Evolutionary conservation across 768 basidiomycete genomes (phyloP), one percentile per base, ranked within the genome.

Genomic region (Lactarius sp.): DNA sequence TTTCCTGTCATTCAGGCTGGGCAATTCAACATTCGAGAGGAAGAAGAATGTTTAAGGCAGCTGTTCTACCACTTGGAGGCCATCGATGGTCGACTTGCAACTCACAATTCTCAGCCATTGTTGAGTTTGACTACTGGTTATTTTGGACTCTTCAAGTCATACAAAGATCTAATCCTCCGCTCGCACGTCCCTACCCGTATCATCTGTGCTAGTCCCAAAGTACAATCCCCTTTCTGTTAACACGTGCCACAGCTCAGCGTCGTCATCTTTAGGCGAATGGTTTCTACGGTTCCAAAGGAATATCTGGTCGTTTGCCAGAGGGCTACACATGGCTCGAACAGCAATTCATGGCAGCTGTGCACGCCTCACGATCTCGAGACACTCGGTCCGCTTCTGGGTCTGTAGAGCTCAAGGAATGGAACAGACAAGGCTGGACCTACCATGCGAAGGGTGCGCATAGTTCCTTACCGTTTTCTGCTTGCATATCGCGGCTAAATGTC

Each of bases 71-170:
- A 67, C 20, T 37, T 69, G 59, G 27, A 58, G 57, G 16, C 37
- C 46, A 34, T 34, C 49, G 36, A 52, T 49, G 39, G 50, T 52
- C 49, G 20, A n/a, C 16, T 53, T 53, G n/a, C 14, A 37, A 20
- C 58, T 9, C 9, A 20, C 16, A 27, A 44, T 4, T 70, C 70
- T 51, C 60, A 67, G 18, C 84, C 83, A n/a, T 70, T 82, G 18
- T 74, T 88, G 34, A 91, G 97, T 72, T 77, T 98, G 71, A 99
- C 97, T 7, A 94, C 88, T 69, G 97, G 97, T 12, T 99, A 99
- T 75, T 98, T 99, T 72, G 90, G 90, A 7, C 77, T 98, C 37
- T 90, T 90, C 71, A 77, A 80, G 62, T 83, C 81, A 13, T 98
- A 98, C 72, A 91, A 92, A 71, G 77, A 84, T 34, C 77, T 87